Evolutionary conservation across 768 basidiomycete species (phyloP).

Genomic region (Baorangia bicolor): DNA sequence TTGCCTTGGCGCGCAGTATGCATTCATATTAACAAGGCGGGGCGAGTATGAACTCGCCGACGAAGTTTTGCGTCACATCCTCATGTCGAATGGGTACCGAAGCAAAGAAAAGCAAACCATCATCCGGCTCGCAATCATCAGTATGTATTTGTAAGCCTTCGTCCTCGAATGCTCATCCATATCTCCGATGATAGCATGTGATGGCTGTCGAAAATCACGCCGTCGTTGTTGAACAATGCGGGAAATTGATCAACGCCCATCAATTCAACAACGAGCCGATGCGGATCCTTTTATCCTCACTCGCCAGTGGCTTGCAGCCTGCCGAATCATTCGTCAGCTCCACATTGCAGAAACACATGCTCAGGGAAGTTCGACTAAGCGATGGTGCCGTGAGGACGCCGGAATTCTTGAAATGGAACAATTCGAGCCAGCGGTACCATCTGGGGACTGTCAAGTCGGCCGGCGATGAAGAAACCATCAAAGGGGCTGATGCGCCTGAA

Average conservation of each 20-base stretch:
- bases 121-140: conserved; percentile 71
- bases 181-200: conserved; percentile 56
- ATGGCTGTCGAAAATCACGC: conserved; percentile 53
- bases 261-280: conserved; percentile 88
- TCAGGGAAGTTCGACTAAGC: conserved; percentile 73
- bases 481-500: too few relatives aligned
- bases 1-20: conserved; percentile 50
- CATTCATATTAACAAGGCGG: conserved; percentile 62
- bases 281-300: conserved; percentile 68
- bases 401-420: conserved; percentile 61
- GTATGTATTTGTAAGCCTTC: conserved; percentile 38
- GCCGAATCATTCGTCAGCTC: conserved; percentile 75
- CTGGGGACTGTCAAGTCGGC: too few relatives aligned
- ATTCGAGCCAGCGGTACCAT: conserved; percentile 54
- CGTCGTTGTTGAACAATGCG: conserved; percentile 67
- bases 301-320: conserved; percentile 66
- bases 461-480: too few relatives aligned
- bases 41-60: conserved; percentile 65
- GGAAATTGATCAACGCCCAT: conserved; percentile 68
- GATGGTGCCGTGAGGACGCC: conserved; percentile 64
- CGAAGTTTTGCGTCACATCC: conserved; percentile 72
- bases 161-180: neutral
- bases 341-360: conserved; percentile 78
- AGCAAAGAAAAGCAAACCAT: conserved; percentile 58
- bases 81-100: conserved; percentile 71